Evolutionary conservation across 139 green algal species (phyloP).

Genomic region (Desmodesmus armatus): DNA sequence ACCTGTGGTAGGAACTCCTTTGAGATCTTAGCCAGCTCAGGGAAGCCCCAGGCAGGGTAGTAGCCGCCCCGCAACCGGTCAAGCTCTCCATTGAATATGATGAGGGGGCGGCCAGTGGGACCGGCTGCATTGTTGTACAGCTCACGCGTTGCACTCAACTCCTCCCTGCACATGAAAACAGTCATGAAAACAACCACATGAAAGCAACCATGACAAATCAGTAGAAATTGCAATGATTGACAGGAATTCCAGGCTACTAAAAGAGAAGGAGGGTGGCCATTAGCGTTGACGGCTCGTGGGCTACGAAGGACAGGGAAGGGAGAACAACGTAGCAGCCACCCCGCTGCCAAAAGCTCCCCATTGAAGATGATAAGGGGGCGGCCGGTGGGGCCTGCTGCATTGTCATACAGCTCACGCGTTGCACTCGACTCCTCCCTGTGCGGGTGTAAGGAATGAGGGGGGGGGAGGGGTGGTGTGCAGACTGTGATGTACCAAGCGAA

Average conservation of each 20-base stretch:
- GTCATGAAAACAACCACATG: background rate
- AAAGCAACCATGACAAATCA: no score
- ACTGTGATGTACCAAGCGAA: no score
- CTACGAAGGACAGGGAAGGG: no score
- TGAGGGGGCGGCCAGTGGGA: constrained; percentile 61
- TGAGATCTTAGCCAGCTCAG: constrained; percentile 78
- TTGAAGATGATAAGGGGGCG: constrained; percentile 91
- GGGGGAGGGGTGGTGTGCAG: no score
- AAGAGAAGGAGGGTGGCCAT: no score
- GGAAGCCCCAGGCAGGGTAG: constrained; percentile 80
- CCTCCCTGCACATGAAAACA: constrained; percentile 58
- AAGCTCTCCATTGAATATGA: constrained; percentile 92
- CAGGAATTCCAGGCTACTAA: no score
- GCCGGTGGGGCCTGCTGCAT: constrained; percentile 31
- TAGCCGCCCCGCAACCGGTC: constrained; percentile 82
- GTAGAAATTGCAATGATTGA: no score
- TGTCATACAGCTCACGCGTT: constrained; percentile 74
- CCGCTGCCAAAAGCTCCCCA: no score
- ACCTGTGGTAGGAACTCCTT: constrained; percentile 72
- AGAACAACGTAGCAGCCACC: no score
- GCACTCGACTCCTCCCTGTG: constrained; percentile 83
- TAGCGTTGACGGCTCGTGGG: no score
- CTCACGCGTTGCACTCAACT: constrained; percentile 74
- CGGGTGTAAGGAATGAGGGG: no score
- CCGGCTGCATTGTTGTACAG: constrained; percentile 64